Base-by-base conservation (phyloP, 371 early-diverging fungal species). In the Gilbertella persicaria region DNA sequence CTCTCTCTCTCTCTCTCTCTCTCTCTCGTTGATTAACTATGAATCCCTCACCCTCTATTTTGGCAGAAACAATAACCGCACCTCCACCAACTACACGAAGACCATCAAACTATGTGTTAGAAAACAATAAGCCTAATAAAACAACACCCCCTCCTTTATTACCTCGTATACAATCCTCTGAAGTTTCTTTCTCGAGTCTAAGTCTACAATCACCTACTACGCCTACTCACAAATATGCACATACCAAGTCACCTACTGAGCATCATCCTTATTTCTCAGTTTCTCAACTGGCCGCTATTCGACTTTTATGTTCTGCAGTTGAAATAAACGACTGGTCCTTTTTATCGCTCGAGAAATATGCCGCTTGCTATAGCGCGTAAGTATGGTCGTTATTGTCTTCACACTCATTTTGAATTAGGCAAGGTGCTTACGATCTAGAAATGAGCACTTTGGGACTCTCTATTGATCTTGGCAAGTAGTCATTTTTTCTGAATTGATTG, bases 361-460 rank as follows among this genome's bases (percentile, higher is more conserved):
- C 78, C 21, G 41, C 67, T 17, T 61, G 70, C 25, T 62, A 60
- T 43, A 64, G 69, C 24, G 58, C 73, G 81, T 39, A 39, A 29
- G 36, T 53, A 25, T n/a, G n/a, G n/a, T 45, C 26, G 24, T 19
- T 28, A n/a, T 29, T 23, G 2, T 33, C 33, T 33, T 2, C 19
- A 41, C 4, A 41, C 10, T 33, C 33, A 5, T 33, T 33, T 33
- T 10, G 12, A 3, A 33, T 5, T 62, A 87, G 89, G 33, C 87
- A 89, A 58, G 85, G 85, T 66, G 84, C 86, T 17, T 85, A 80
- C 64, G 90, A 88, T 54, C 60, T 89, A 41, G 90, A 89, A 48
- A 85, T 86, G 83, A 82, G 79, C 13, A 80, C 84, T 14, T 73
- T 85, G 13, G 76, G 79, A 37, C 58, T 84, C 55, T 85, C 85